Base-by-base conservation (phyloP, 352 stramenopile genomes). In the Phytophthora boehmeriae region DNA sequence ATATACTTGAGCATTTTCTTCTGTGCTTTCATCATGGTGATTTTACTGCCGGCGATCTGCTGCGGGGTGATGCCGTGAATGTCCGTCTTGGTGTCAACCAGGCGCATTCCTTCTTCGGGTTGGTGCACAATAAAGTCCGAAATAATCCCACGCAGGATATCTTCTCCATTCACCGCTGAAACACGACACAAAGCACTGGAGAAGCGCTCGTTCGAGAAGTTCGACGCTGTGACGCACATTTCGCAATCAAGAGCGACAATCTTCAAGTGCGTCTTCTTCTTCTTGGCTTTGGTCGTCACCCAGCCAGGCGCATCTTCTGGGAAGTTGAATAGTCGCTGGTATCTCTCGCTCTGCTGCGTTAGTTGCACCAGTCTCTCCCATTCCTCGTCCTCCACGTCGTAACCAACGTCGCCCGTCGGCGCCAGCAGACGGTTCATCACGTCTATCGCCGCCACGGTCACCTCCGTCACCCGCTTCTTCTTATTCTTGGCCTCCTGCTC, bases 1-100 rank as follows among this genome's bases (percentile, higher is more conserved):
- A 95, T 87, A 70, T 85, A 92, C 74, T 95, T 94, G 55, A 96
- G 76, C 67, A 96, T 71, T 57, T 88, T 73, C 72, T 93, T 93
- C 55, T 92, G 87, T 17, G 77, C 83, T 52, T 92, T 88, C 1
- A 54, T 57, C 34, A 92, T 61, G n/a, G 73, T 78, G 62, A 96
- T 96, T 54, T 86, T 88, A 59, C 78, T 88, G 54, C 72, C 70
- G 17, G 74, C 59, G 58, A 96, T 94, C 73, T 88, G 80, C 17
- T 75, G 52, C 14, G 74, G 64, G 20, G 81, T 88, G 58, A 96
- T 91, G 55, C 87, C 87, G 63, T 96, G 87, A 62, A 96, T 94
- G 53, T 91, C 76, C 50, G 82, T 92, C 79, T 96, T 96, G 22
- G 83, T 66, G 60, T 92, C 70, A 28, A 93, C 50, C 59, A 96